These are phyloP conservation scores for Stenocarpella maydis DNA, from an alignment of 2,329 filamentous ascomycete genomes.

Conservation along the genomic window DNA sequence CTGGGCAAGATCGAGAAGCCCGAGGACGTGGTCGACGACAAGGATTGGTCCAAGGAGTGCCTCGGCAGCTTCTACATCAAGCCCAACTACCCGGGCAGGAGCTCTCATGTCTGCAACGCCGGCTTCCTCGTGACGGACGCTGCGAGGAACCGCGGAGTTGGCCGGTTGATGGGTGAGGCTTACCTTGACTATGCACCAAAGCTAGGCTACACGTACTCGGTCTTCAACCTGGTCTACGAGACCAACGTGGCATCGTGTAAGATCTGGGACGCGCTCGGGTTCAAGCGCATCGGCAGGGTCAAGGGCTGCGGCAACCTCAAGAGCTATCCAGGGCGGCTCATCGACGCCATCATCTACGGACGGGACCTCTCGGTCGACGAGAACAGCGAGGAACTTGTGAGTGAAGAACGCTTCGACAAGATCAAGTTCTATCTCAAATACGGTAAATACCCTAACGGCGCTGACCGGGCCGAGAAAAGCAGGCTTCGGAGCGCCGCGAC, in stretches of 20 bases:
- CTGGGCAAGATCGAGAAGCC: slow-evolving; percentile 75
- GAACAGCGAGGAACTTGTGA: slow-evolving; percentile 83
- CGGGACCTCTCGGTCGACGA: slow-evolving; percentile 62
- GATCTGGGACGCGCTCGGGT: slow-evolving; percentile 91
- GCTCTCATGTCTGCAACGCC: slow-evolving; percentile 90
- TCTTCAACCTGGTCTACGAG: slow-evolving; percentile 95
- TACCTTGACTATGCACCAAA: slow-evolving; percentile 81
- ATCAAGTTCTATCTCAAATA: slow-evolving; percentile 97
- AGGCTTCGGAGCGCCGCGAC: slow-evolving; percentile 91
- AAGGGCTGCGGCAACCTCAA: slow-evolving; percentile 75
- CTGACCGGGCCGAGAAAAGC: slow-evolving; percentile 94
- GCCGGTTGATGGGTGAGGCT: slow-evolving; percentile 77
- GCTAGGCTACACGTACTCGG: slow-evolving; percentile 88
- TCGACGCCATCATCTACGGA: slow-evolving; percentile 83
- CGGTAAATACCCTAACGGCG: slow-evolving; percentile 89
- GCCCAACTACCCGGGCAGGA: slow-evolving; percentile 90
- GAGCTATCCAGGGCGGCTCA: slow-evolving; percentile 72
- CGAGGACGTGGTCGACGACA: slow-evolving; percentile 64
- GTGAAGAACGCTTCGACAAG: slow-evolving; percentile 97
- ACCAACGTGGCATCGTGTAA: slow-evolving; percentile 89
- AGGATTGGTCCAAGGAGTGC: slow-evolving; percentile 82
- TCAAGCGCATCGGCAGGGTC: slow-evolving; percentile 89
- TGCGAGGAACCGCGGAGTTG: slow-evolving; percentile 76
- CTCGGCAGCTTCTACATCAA: slow-evolving; percentile 94
- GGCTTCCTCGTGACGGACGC: slow-evolving; percentile 80